Conservation (phyloP, 208 protist genomes). For the Herpetomonas samuelpessoai region DNA sequence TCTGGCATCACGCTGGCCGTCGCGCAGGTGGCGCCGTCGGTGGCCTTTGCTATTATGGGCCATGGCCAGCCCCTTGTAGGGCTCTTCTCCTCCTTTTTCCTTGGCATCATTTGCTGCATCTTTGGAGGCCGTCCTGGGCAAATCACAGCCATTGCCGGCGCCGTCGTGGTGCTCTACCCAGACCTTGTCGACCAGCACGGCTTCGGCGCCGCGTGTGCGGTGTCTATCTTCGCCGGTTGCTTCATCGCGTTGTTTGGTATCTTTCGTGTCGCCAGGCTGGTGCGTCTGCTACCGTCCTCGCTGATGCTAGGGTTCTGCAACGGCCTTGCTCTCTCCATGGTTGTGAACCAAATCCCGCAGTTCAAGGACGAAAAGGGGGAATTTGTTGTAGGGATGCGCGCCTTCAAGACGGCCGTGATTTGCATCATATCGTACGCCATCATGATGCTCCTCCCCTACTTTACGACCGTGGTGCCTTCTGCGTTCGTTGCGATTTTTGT, state of each 20-base stretch:
- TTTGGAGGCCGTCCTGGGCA: conserved; percentile 51
- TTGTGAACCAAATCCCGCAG: conserved; percentile 36
- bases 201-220: conserved; percentile 34
- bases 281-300: conserved; percentile 42
- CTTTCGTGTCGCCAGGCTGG: conserved; percentile 39
- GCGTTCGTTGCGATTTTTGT: conserved; percentile 45
- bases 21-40: conserved; percentile 43
- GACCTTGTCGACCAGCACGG: conserved; percentile 44
- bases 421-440: conserved; percentile 46
- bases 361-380: conserved; percentile 41
- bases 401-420: conserved; percentile 43
- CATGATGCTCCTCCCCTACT: conserved; percentile 62
- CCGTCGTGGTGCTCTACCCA: conserved; percentile 53
- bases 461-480: conserved; percentile 42
- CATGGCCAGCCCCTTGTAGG: conserved; percentile 39
- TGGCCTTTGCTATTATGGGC: conserved; percentile 52
- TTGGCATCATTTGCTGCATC: conserved; percentile 41
- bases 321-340: conserved; percentile 46
- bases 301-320: conserved; percentile 64
- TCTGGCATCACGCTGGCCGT: conserved; percentile 46
- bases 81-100: conserved; percentile 54
- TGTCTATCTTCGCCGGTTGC: conserved; percentile 40
- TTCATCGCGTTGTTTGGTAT: conserved; percentile 41
- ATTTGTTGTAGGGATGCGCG: conserved; percentile 30
- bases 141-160: conserved; percentile 52